Base-by-base conservation (phyloP, 2,329 filamentous ascomycete species). In the Fusarium chaquense region DNA sequence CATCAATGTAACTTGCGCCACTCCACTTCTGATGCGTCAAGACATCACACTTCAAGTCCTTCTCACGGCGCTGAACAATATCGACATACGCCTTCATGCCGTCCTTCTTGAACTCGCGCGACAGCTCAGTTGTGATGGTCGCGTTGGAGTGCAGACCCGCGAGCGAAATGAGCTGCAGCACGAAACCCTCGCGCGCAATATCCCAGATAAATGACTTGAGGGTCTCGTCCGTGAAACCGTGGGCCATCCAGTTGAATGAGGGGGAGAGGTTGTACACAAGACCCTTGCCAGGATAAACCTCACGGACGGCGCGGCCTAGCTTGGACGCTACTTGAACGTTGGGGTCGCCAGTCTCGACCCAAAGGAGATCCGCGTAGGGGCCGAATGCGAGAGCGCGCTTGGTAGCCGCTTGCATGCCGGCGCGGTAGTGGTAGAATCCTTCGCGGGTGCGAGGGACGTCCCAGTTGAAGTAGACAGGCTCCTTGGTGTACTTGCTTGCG, bases 1-100 rank as follows among this genome's bases (percentile, higher is more conserved):
- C 94, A 78, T 98, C 94, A 72, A 98, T 91, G 78, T 97, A 89
- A 64, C 78, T 82, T 0, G 87, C 87, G 24, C 87, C 87, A 69
- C 86, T 89, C 91, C 91, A 94, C 78, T 96, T 97, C 84, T 98
- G 94, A 79, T 98, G 94, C 40, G 93, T 97, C 69, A 97, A 83
- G n/a, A 97, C 94, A 75, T 98, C 94, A 61, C 93, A 94, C 16
- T 92, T 92, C 2, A 95, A 82, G 70, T 97, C 94, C 85, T 97
- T 97, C 82, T 99, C 96, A 40, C 90, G 86, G 54, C 89, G 86
- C 81, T 99, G 96, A 40, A 99, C 90, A 1, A 98, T 83, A 62
- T 97, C 92, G n/a, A 98, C 96, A 76, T 99, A 99, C 1, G 96
- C 95, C 76, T 96, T 86, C 96, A 99, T 99, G 57, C 96, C 96